Percentiles rank a stretch among this genome's conserved stretches.
Conservation (phyloP, 306 rosid genomes). For the Cicer bijugum region DNA sequence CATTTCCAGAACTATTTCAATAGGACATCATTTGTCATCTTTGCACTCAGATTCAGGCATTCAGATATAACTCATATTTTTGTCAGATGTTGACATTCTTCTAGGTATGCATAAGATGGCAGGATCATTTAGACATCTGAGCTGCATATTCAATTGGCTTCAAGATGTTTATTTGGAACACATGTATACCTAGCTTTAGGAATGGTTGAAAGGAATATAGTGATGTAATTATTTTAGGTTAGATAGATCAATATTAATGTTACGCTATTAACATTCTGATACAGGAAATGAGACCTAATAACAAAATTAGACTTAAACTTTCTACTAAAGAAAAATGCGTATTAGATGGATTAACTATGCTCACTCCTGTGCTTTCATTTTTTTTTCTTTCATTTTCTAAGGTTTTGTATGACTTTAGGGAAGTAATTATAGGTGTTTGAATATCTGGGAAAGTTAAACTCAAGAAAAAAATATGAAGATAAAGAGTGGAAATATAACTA, state of each 20-base stretch:
- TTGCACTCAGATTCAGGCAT: constrained; percentile 43
- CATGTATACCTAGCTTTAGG: constrained; percentile 26
- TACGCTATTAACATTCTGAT: too few species aligned
- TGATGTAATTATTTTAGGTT: constrained; percentile 53
- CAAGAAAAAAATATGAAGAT: too few species aligned
- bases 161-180: constrained; percentile 25
- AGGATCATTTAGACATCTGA: constrained; percentile 7
- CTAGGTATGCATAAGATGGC: constrained; percentile 25
- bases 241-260: constrained; percentile 27
- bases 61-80: constrained; percentile 4
- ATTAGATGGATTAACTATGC: too few species aligned
- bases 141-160: constrained; percentile 31
- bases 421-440: too few species aligned
- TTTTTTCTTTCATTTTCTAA: too few species aligned
- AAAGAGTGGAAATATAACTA: too few species aligned
- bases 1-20: constrained; percentile 78
- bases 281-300: too few species aligned
- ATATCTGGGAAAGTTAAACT: too few species aligned
- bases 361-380: too few species aligned
- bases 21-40: constrained; percentile 42
- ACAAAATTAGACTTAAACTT: too few species aligned
- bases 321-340: too few species aligned
- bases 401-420: too few species aligned
- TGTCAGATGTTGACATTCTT: neutral
- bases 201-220: constrained; percentile 18